Percentiles rank a stretch among this genome's conserved stretches.
phyloP scores from a whole-genome alignment of 1,139 yeast species.

The Geotrichum macrosporum region DNA sequence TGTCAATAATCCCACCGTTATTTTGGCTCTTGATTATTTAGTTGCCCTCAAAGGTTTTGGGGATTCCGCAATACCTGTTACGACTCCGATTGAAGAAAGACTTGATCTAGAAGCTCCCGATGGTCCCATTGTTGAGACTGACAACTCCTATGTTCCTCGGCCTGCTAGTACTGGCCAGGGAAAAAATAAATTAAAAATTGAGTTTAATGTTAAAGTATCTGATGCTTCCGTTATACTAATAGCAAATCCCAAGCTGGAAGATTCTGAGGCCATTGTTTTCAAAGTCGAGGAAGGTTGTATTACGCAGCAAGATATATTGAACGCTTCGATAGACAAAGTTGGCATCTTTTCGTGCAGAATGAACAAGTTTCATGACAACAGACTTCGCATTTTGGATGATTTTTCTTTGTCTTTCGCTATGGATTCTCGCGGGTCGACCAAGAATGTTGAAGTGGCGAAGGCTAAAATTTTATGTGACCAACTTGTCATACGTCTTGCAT shows the following conservation, averaged over 20 bases:
- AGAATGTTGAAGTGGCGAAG: slow-evolving; percentile 53
- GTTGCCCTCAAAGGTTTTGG: slow-evolving; percentile 67
- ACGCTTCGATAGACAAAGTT: slow-evolving; percentile 67
- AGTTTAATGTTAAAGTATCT: slow-evolving; percentile 65
- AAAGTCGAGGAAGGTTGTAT: slow-evolving; percentile 76
- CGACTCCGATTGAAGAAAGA: slow-evolving; percentile 19
- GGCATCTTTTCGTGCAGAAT: slow-evolving; percentile 83
- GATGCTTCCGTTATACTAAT: slow-evolving; percentile 73
- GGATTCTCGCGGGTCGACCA: slow-evolving; percentile 63
- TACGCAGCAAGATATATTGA: slow-evolving; percentile 62
- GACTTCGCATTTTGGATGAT: slow-evolving; percentile 78
- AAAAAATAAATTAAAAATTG: slow-evolving; percentile 27
- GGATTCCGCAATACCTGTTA: slow-evolving; percentile 42
- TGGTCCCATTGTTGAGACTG: slow-evolving; percentile 22
- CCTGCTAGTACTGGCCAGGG: background rate
- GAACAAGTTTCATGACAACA: slow-evolving; percentile 56
- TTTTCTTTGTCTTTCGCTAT: slow-evolving; percentile 73
- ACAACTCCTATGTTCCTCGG: slow-evolving; percentile 7
- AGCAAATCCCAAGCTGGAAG: slow-evolving; percentile 65
- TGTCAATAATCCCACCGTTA: slow-evolving; percentile 72
- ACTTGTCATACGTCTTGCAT: slow-evolving; percentile 69
- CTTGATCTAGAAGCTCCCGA: slow-evolving; percentile 1
- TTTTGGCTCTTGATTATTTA: slow-evolving; percentile 79
- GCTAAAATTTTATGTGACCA: slow-evolving; percentile 76
- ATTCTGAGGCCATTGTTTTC: slow-evolving; percentile 85